Conservation (phyloP, 257 asterid species). For the Primulina tabacum region DNA sequence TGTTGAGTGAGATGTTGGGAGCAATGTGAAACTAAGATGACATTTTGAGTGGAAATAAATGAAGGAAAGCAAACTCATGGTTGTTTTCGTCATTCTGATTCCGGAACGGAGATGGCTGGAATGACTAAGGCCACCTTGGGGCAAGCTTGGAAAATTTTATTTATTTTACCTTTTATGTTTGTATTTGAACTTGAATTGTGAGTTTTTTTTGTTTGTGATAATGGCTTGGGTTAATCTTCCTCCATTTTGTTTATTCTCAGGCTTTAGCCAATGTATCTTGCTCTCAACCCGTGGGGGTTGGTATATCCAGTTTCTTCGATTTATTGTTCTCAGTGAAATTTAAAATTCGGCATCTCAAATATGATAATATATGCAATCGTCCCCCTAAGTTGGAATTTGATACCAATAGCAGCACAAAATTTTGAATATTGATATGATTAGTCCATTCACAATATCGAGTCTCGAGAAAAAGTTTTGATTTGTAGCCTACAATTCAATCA, state of each 20-base stretch:
- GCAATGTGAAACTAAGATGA: conserved; percentile 1
- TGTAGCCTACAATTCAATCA: no score
- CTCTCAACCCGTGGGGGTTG: conserved; percentile 20
- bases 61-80: conserved; percentile 15
- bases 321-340: no score
- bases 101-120: conserved; percentile 8
- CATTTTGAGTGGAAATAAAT: background rate
- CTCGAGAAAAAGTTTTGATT: no score
- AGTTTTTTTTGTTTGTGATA: conserved; percentile 6
- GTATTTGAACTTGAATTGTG: background rate
- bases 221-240: no score
- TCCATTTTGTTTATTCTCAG: no score
- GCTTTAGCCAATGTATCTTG: conserved; percentile 1
- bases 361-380: no score
- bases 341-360: no score
- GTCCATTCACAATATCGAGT: no score
- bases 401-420: no score
- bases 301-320: background rate
- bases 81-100: conserved; percentile 33
- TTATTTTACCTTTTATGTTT: background rate
- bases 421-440: no score
- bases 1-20: conserved; percentile 48
- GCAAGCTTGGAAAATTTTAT: background rate
- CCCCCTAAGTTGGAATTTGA: no score
- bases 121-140: conserved; percentile 19